Base-by-base conservation (phyloP, 2,329 filamentous ascomycete genomes). In the Didymella arachidicola region DNA sequence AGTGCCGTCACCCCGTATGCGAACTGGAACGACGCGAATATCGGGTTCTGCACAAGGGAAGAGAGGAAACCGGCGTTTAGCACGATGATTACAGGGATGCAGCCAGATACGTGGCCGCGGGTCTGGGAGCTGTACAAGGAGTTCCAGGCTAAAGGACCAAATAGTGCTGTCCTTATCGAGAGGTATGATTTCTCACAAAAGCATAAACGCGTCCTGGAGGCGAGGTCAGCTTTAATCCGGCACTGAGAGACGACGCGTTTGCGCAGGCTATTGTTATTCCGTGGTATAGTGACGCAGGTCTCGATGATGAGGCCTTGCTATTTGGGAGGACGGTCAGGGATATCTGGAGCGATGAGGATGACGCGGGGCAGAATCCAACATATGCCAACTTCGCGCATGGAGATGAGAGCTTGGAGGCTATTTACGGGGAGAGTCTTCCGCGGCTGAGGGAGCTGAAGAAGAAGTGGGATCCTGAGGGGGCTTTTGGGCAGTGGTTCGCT, bases 41-140 rank as follows among this genome's bases (percentile, higher is more conserved):
- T 77, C 51, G 57, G 60, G 4, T 79, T 79, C 64, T 81, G 79
- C 63, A 50, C 52, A 2, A 66, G 67, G 2, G 78, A 75, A 7
- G 77, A 65, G 1, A 76, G 78, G 44, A 81, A 81, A 62, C 78
- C 79, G 1, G 69, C 76, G 6, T 79, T 72, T 60, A 72, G 69
- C 51, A 72, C 72, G 1, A 72, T 70, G 6, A 65, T 80, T 43
- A 69, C 67, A 7, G 67, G 59, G 18, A 72, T 81, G 72, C 65
- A 72, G 30, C 65, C 78, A 0, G 36, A 65, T 0, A 72, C 71
- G n/a, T 81, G 79, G 78, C 73, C 71, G 5, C 60, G 71, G 25
- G 68, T 79, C 30, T 81, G 77, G 76, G 66, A 79, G 44, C 61
- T 76, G 27, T 80, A 78, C 61, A 68, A 59, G 22, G 62, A 53